These are phyloP conservation scores for Berberis thunbergii DNA, from an alignment of 164 flowering plant species.

Conservation along the genomic window DNA sequence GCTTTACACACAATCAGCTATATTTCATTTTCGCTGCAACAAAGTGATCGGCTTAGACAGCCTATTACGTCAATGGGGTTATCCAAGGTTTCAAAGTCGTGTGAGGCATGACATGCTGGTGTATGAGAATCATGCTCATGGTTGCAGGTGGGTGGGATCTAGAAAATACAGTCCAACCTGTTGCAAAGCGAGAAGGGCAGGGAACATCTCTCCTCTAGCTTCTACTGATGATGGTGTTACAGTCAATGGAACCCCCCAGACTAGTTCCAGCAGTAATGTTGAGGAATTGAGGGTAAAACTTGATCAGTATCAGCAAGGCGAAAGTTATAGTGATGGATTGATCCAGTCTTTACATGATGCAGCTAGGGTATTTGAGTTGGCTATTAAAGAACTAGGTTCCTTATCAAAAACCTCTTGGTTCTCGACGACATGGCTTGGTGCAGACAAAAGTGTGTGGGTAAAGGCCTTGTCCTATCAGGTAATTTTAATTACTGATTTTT, in stretches of 20 bases:
- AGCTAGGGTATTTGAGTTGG: conserved; percentile 85
- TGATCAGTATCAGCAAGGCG: conserved; percentile 49
- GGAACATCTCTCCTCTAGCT: conserved; percentile 27
- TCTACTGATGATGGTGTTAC: conserved; percentile 79
- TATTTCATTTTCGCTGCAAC: conserved; percentile 22
- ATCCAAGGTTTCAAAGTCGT: conserved; percentile 29
- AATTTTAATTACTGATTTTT: conserved; percentile 1
- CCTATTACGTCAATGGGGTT: conserved; percentile 24
- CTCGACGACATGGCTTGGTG: conserved; percentile 86
- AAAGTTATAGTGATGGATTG: conserved; percentile 58
- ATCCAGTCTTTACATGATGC: conserved; percentile 85
- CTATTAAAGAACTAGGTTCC: conserved; percentile 50
- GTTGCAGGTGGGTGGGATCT: conserved; percentile 16
- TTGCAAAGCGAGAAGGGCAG: conserved; percentile 31
- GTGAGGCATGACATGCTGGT: conserved; percentile 21
- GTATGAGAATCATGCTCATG: conserved; percentile 16
- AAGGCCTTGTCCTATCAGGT: conserved; percentile 94
- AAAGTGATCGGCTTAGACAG: conserved; percentile 24
- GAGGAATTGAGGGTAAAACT: conserved; percentile 64
- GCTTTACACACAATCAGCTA: conserved; percentile 26
- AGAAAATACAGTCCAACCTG: conserved; percentile 14
- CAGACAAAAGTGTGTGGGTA: conserved; percentile 75
- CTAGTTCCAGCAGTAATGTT: conserved; percentile 41
- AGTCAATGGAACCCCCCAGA: conserved; percentile 60
- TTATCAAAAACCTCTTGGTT: conserved; percentile 60